Evolutionary conservation across 2,329 filamentous ascomycete species (phyloP).

Genomic region (Aureobasidium zeae): DNA sequence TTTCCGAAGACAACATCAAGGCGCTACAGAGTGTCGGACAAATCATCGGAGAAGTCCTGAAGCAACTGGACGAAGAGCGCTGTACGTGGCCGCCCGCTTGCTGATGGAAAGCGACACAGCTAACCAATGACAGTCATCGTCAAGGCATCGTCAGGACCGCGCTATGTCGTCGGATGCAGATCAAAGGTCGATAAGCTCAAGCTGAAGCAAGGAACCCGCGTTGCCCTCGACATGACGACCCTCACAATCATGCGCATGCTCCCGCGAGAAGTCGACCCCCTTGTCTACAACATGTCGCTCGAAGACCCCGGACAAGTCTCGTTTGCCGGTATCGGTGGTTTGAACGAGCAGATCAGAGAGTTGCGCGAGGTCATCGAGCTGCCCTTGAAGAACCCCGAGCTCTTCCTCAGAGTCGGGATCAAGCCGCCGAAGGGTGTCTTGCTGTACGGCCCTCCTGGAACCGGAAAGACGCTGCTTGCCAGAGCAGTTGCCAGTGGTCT

Average conservation of each 20-base stretch:
- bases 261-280: conserved; percentile 91
- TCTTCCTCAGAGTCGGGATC: conserved; percentile 94
- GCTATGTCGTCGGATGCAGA: conserved; percentile 96
- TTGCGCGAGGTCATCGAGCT: conserved; percentile 95
- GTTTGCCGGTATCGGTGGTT: conserved; percentile 92
- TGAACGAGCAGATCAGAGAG: conserved; percentile 98
- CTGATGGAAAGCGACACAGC: not conserved
- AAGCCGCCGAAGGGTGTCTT: conserved; percentile 97
- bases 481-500: conserved; percentile 91
- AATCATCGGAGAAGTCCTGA: conserved; percentile 97
- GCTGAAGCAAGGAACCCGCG: conserved; percentile 95
- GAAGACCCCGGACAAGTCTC: conserved; percentile 96
- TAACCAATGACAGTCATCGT: conserved; percentile 64
- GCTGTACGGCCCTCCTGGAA: conserved; percentile 91
- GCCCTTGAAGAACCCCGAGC: conserved; percentile 95
- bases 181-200: conserved; percentile 97
- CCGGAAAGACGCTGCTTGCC: conserved; percentile 89
- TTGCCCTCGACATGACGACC: conserved; percentile 97
- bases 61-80: conserved; percentile 97
- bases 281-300: conserved; percentile 99
- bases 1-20: conserved; percentile 99
- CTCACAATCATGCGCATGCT: conserved; percentile 99
- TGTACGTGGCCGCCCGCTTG: conserved; percentile 52
- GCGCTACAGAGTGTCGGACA: conserved; percentile 96
- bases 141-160: conserved; percentile 91